Evolutionary conservation across 495 filamentous ascomycete species (phyloP), one percentile per base, ranked within the genome.

Genomic region (Aspergillus leporis): DNA sequence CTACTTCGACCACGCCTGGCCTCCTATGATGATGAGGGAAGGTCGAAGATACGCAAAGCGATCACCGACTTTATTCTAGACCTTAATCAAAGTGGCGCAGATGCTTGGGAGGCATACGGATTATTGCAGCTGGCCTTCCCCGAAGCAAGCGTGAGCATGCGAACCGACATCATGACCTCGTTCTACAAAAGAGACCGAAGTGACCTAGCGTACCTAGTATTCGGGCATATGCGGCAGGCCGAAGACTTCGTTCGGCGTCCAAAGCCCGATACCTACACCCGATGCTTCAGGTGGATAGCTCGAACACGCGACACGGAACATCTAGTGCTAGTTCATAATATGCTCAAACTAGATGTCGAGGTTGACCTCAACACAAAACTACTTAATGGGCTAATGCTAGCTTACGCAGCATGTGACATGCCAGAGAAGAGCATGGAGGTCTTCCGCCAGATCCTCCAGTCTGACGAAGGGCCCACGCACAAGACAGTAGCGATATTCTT

Each of bases 151-250:
- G 76, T 82, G 0, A 71, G 72, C 14, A 76, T 81, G 43, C 87
- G 93, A 21, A 85, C 85, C 4, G 71, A 80, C 18, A 78, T 97
- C 45, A 97, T 98, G 92, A 78, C 85, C 18, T 76, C 81, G 34
- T 95, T 98, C 76, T 98, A 96, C 68, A 76, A 79, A 6, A 87
- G 91, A 31, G 73, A 79, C 31, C 84, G 90, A 16, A 80, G 87
- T 6, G 92, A 97, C 61, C 89, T 97, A 81, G 94, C 90, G 0
- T 85, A 81, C 34, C 76, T 91, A 59, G 83, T 94, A 51, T 97
- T 98, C 69, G 88, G 89, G 25, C 91, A 97, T 71, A 96, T 97
- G 91, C 87, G 89, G 13, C 78, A 85, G 25, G 84, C 89, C 34
- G 76, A 78, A 25, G 75, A 82, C 46, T 71, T 71, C 19, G 67